Evolutionary conservation across 257 asterid genomes (phyloP).

Genomic region (Jacaranda mimosifolia): DNA sequence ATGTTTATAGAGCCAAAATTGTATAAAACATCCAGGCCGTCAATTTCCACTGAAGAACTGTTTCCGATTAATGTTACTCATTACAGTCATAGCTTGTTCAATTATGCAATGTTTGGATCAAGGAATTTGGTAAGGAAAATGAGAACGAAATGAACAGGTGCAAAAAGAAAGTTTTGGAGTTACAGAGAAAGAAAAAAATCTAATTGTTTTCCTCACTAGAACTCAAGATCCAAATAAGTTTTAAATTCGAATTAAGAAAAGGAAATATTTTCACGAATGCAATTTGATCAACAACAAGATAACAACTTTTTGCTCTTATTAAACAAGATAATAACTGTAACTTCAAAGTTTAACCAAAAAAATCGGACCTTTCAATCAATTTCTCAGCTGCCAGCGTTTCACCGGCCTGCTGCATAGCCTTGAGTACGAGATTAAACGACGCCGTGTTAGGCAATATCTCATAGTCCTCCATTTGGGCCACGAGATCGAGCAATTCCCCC

Average conservation of each 20-base stretch:
- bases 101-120: no score
- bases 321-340: slow-evolving; percentile 3
- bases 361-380: slow-evolving; percentile 73
- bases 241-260: background rate
- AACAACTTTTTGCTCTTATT: background rate
- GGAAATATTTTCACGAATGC: slow-evolving; percentile 5
- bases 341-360: background rate
- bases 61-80: background rate
- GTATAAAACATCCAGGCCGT: background rate
- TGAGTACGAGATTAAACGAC: slow-evolving; percentile 76
- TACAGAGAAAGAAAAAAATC: no score
- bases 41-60: slow-evolving; percentile 5
- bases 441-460: slow-evolving; percentile 74
- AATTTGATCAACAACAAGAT: background rate
- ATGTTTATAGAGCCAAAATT: no score
- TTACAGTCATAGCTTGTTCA: slow-evolving; percentile 13
- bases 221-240: background rate
- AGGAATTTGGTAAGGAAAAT: no score
- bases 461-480: slow-evolving; percentile 68
- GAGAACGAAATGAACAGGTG: no score
- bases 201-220: no score
- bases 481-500: slow-evolving; percentile 64
- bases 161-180: no score
- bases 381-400: slow-evolving; percentile 71
- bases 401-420: slow-evolving; percentile 70